Percentiles rank a stretch among this genome's conserved stretches.
These are phyloP conservation scores for Nothopassalora personata DNA, from an alignment of 2,329 filamentous ascomycete genomes.

Conservation along the genomic window DNA sequence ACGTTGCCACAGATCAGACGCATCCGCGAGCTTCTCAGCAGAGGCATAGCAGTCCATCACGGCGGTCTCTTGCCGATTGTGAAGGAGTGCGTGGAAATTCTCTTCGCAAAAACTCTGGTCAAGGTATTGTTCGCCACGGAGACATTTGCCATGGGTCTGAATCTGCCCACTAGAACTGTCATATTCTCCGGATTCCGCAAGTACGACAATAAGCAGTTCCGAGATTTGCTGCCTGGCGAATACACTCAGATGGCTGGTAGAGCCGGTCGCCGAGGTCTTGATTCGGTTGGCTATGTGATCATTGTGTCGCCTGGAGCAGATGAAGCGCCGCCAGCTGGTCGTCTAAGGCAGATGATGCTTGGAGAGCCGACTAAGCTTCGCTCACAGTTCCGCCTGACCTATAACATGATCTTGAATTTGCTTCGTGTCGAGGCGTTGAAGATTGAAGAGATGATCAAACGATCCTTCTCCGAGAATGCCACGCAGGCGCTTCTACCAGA, in stretches of 20 bases:
- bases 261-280: slow-evolving; percentile 86
- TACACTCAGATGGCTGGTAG: slow-evolving; percentile 98
- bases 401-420: slow-evolving; percentile 98
- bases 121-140: slow-evolving; percentile 97
- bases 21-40: slow-evolving; percentile 73
- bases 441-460: slow-evolving; percentile 99
- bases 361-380: slow-evolving; percentile 91
- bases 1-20: slow-evolving; percentile 87
- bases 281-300: slow-evolving; percentile 89
- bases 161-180: slow-evolving; percentile 89
- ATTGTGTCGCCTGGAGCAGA: slow-evolving; percentile 77
- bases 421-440: slow-evolving; percentile 92
- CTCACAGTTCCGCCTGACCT: slow-evolving; percentile 93
- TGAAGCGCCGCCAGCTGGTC: slow-evolving; percentile 78
- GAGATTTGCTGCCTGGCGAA: slow-evolving; percentile 86
- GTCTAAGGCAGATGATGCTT: slow-evolving; percentile 88
- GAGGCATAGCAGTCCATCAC: slow-evolving; percentile 94
- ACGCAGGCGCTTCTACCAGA: slow-evolving; percentile 91
- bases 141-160: slow-evolving; percentile 97
- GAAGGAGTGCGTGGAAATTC: slow-evolving; percentile 93
- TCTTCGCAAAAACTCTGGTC: slow-evolving; percentile 90
- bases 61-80: slow-evolving; percentile 92
- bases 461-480: slow-evolving; percentile 96
- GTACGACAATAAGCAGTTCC: slow-evolving; percentile 86
- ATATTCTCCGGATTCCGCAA: slow-evolving; percentile 97